Evolutionary conservation across 768 basidiomycete genomes (phyloP), one percentile per base, ranked within the genome.

Genomic region (Polyporus arcularius): DNA sequence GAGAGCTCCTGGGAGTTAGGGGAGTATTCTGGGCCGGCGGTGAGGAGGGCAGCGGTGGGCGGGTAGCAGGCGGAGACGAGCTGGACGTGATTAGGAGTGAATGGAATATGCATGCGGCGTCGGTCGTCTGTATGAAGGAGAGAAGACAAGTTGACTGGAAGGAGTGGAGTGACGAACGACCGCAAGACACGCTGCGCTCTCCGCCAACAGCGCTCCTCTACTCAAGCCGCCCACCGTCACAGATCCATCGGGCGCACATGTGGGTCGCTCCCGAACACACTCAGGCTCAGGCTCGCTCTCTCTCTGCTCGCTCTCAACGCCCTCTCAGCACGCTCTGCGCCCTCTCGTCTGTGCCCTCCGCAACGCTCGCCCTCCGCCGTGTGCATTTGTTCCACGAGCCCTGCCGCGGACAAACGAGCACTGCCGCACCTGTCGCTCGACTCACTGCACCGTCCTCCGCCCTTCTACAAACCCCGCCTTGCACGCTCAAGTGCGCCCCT

Each of bases 1-100:
- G 92, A 94, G 15, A 94, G 80, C 68, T 94, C 92, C 72, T 94
- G 92, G 0, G 89, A 80, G 66, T 93, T 94, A 12, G 92, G 92
- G 12, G 82, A 82, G 73, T 86, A 92, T 58, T 88, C 85, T 52
- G 93, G 88, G 39, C 85, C 90, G 21, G 91, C 81, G 16, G 89
- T 85, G 55, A 87, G 77, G 38, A 96, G 81, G 5, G 86, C 80
- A 54, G 92, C 87, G 45, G 86, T 77, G 8, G 91, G 84, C 15
- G 94, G 94, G 71, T 96, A 96, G 73, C 93, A 96, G 39, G 92
- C 85, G 56, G 85, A 85, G 71, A 96, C 84, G 62, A 94, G 86
- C 67, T 86, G 84, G 68, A 93, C 84, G 78, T 94, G 92, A 77
- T 89, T 85, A 63, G 92, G 87, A 58, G 88, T 88, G 76, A 94